Base-by-base conservation (phyloP, 768 basidiomycete species). In the Podaxis sp. region DNA sequence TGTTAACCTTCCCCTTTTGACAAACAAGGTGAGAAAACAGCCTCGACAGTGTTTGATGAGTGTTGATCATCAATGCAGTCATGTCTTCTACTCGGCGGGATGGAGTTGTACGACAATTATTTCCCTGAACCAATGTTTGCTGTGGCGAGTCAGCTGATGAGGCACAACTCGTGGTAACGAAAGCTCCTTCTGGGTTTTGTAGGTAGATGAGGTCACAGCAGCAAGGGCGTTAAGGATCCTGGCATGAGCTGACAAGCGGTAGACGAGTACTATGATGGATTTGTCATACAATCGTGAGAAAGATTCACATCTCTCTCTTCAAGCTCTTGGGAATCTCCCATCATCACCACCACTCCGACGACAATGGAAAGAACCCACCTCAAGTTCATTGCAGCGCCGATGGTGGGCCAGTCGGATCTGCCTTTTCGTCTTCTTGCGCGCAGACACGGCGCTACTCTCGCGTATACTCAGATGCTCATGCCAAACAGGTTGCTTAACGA, bases 381-480 rank as follows among this genome's bases (percentile, higher is more conserved):
- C 29, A 72, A 72, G 24, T 78, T 73, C 61, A 80, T 90, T 57
- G 79, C 87, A 6, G 89, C 90, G 6, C 90, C 89, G 2, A 91
- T 91, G 90, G 82, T 93, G 61, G 86, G 89, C 63, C 90, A 91
- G 69, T 90, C 89, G 27, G 91, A 93, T 66, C 79, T 88, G 0
- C 88, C 91, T 1, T 93, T 91, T 67, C 81, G 91, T 37, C 65
- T 82, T 12, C 80, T 92, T 56, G 82, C 83, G 2, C 79, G 82
- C 59, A 77, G 75, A 63, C 80, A 91, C 72, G 86, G 87, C 19
- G 83, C 88, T 27, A 90, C 89, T 0, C 69, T 86, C 66, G 77
- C 85, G 15, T 91, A 89, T 73, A 89, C 91, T 2, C 90, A 93
- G 69, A 93, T 93, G 91, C 84, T 89, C 40, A 75, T 80, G 51